phyloP scores from a whole-genome alignment of 2,329 filamentous ascomycete genomes.

The Paraphoma sp. region DNA sequence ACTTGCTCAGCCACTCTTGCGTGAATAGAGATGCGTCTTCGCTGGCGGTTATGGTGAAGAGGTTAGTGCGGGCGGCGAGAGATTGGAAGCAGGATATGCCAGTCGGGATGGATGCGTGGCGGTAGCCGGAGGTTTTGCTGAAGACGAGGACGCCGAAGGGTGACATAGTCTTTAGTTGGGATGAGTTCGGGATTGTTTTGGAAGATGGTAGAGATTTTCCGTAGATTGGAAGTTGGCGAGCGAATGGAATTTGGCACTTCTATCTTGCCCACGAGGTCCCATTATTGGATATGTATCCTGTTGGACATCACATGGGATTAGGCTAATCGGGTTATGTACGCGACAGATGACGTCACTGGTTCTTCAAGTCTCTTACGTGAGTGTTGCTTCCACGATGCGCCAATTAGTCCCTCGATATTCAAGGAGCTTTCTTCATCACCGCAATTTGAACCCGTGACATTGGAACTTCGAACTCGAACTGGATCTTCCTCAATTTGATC shows the following conservation, averaged over 20 bases:
- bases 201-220: neutral
- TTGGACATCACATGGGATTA: neutral
- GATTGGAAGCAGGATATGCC: slow-evolving; percentile 18
- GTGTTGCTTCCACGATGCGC: neutral
- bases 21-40: slow-evolving; percentile 27
- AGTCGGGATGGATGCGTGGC: slow-evolving; percentile 33
- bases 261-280: too few relatives aligned
- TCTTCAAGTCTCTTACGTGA: neutral
- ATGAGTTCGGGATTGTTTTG: neutral
- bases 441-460: too few relatives aligned
- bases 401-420: too few relatives aligned
- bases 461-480: too few relatives aligned
- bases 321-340: neutral
- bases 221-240: neutral
- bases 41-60: slow-evolving; percentile 21
- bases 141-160: slow-evolving; percentile 29
- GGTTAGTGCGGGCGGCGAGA: slow-evolving; percentile 5
- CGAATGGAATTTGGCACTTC: too few relatives aligned
- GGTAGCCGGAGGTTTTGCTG: slow-evolving; percentile 35
- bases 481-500: too few relatives aligned
- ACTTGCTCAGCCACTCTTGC: slow-evolving; percentile 5
- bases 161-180: neutral
- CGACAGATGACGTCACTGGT: neutral
- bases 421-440: too few relatives aligned
- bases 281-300: too few relatives aligned